Base-by-base conservation (phyloP, 1,139 yeast genomes). In the Hemisphaericaspora xylofermentans region DNA sequence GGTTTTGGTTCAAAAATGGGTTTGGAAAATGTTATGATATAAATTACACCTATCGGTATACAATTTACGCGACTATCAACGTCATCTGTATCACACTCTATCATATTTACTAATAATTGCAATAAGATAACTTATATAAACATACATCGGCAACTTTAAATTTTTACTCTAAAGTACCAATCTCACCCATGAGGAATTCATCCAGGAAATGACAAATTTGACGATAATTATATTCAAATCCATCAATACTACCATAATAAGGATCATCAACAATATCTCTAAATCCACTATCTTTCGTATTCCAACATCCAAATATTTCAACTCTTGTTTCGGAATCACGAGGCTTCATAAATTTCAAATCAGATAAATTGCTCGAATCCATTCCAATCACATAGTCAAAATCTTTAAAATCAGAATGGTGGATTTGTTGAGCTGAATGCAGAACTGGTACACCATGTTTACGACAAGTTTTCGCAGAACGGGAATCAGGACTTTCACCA, bases 311-410 rank as follows among this genome's bases (percentile, higher is more conserved):
- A 68, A 89, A 89, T 44, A 89, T 63, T 50, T 64, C 68, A 12
- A 85, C 74, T 33, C 64, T 63, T 1, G 85, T 76, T 31, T 62
- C 72, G 26, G 76, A 60, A 26, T 61, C 70, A 31, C 72, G 63
- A 1, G 96, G 96, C 46, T 75, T 71, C 61, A 82, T 64, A 41
- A 74, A 73, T 43, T 74, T 62, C 51, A 91, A 67, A 50, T 85
- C 81, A 29, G 73, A 64, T 47, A 78, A 63, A 58, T 88, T 88
- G 43, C 76, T 66, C 38, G 78, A 76, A 60, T 88, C 95, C 98
- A 91, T 91, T 30, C 89, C 95, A 33, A 91, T 68, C 12, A 91
- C 70, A 55, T 86, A 91, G 63, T 91, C 97, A 52, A 88, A 91
- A 43, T 76, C 71, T 14, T 66, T 61, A 54, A 87, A 88, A 55